Conservation (phyloP, 1,284 basidiomycete genomes). For the Sporisorium sorghi region DNA sequence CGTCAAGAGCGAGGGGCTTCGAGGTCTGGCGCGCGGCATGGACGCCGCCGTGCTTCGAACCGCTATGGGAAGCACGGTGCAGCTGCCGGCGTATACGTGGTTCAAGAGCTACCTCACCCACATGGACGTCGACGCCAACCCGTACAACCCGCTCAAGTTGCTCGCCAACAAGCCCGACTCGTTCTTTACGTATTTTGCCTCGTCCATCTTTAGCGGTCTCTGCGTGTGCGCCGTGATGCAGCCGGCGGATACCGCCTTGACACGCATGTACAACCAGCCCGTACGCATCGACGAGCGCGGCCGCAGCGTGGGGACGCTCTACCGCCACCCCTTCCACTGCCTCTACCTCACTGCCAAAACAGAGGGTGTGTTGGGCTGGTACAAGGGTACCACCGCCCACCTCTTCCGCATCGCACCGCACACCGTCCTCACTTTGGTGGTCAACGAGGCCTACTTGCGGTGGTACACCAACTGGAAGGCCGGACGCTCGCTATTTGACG, state of each 20-base stretch:
- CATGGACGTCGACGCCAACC: constrained; percentile 64
- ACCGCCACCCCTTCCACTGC: constrained; percentile 87
- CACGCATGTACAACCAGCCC: constrained; percentile 91
- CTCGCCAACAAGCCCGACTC: constrained; percentile 74
- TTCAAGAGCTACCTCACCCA: constrained; percentile 70
- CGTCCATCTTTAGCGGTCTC: constrained; percentile 86
- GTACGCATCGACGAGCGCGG: constrained; percentile 64
- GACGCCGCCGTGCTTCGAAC: constrained; percentile 93
- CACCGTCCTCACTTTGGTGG: constrained; percentile 62
- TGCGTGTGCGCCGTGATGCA: constrained; percentile 77
- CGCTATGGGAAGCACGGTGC: constrained; percentile 93
- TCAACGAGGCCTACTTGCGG: constrained; percentile 59
- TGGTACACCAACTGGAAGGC: constrained; percentile 59
- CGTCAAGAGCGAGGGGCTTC: constrained; percentile 79
- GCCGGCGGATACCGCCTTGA: constrained; percentile 77
- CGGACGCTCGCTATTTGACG: constrained; percentile 45
- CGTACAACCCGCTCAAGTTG: constrained; percentile 65
- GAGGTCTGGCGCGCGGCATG: constrained; percentile 87
- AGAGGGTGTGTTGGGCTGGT: constrained; percentile 83
- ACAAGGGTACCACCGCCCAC: constrained; percentile 68
- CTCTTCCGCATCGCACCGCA: constrained; percentile 67
- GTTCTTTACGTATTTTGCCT: constrained; percentile 86
- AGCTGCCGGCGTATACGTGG: constrained; percentile 94
- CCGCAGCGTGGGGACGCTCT: constrained; percentile 46
- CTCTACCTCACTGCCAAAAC: constrained; percentile 93